A percentile compares a stretch with the other conserved stretches of the same genome.
phyloP scores from a whole-genome alignment of 2,329 filamentous ascomycete species.

The Colletotrichum noveboracense region DNA sequence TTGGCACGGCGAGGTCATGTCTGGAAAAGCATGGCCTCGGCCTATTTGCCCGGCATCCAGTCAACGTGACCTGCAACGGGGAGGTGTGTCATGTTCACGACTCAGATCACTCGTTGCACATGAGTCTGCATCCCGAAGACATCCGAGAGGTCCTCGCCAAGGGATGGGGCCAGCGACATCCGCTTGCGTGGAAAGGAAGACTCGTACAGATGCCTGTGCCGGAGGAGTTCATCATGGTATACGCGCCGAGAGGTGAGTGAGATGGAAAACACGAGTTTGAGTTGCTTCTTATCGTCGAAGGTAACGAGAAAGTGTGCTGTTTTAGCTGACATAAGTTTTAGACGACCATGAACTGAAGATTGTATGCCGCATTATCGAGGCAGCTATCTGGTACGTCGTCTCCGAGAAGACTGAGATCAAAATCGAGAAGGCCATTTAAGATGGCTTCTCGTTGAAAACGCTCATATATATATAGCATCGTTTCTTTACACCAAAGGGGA shows the following conservation, averaged over 20 bases:
- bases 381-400: conserved; percentile 72
- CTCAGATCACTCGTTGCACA: conserved; percentile 77
- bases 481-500: background rate
- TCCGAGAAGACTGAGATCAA: conserved; percentile 48
- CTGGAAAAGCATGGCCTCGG: conserved; percentile 84
- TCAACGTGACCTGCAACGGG: conserved; percentile 76
- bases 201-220: conserved; percentile 71
- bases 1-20: conserved; percentile 72
- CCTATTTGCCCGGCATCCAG: conserved; percentile 70
- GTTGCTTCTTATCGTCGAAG: background rate
- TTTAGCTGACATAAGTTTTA: conserved; percentile 26
- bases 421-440: conserved; percentile 14
- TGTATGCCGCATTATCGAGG: conserved; percentile 73
- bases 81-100: conserved; percentile 84
- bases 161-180: conserved; percentile 80
- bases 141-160: conserved; percentile 73
- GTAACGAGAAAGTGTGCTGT: background rate
- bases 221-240: conserved; percentile 79
- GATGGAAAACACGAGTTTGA: background rate
- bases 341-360: conserved; percentile 70
- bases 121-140: conserved; percentile 81
- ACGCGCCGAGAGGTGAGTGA: conserved; percentile 68
- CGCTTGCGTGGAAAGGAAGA: conserved; percentile 70
- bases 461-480: conserved; percentile 1
- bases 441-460: background rate